Base-by-base conservation (phyloP, 495 filamentous ascomycete genomes). In the Neurospora sp. region DNA sequence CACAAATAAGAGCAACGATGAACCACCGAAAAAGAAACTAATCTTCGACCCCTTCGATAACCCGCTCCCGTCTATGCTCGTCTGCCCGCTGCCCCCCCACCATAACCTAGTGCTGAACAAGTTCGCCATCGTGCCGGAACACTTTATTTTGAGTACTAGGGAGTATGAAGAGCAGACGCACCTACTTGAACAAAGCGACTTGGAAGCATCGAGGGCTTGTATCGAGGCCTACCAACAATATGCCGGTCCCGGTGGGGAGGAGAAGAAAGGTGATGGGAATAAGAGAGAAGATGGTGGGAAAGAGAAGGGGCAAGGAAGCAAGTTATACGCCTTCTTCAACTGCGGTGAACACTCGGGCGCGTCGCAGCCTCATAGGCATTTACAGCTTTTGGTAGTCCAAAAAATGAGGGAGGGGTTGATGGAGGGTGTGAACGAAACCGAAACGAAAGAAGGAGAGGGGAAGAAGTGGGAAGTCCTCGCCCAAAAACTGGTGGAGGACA, bases 311-410 rank as follows among this genome's bases (percentile, higher is more conserved):
- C n/a, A 74, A 4, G 78, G 31, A 35, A 35, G 31, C 10, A 65
- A 85, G 45, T 80, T 96, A 1, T 94, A 90, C 76, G 91, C 89
- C 14, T 96, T 96, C 80, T 96, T 94, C 84, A 96, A 96, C 76
- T 92, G 90, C 38, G 93, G 93, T 10, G 81, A 86, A 1, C 84
- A 90, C 69, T 93, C 89, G n/a, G 93, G 93, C 0, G 92, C 92
- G 6, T 91, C 89, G 70, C 92, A 96, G 80, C 87, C 91, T 1
- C 93, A 95, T 80, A 82, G 93, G 20, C 93, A 96, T 76, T 73
- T 96, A 3, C 93, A 96, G 78, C 89, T 96, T 40, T 81, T 95
- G 3, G 91, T 91, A 0, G 86, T 94, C 0, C 87, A 89, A 68
- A 80, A 85, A 6, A 94, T 94, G 91, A 82, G 80, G 38, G 84